Evolutionary conservation across 129 eudicot genomes (phyloP), one percentile per base, ranked within the genome.

Genomic region (Chrysanthemum makinoi): DNA sequence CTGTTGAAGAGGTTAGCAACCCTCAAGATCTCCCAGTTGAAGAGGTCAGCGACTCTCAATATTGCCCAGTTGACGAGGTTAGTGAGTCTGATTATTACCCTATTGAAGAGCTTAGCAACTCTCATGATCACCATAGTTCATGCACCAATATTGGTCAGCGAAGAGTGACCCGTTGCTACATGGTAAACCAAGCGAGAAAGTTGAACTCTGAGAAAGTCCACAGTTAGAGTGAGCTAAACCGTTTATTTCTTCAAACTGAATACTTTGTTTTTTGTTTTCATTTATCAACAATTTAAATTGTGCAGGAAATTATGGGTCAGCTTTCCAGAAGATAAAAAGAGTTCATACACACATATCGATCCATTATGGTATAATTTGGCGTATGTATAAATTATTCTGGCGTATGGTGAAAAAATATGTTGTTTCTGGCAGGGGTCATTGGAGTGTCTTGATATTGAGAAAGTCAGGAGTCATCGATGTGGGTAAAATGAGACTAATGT

Each of bases 231-330:
- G n/a, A n/a, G n/a, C n/a, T n/a, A n/a, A n/a, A n/a, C n/a, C n/a
- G n/a, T n/a, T n/a, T n/a, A n/a, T n/a, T n/a, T n/a, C n/a, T n/a
- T n/a, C n/a, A n/a, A n/a, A n/a, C n/a, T n/a, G n/a, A n/a, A n/a
- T n/a, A n/a, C n/a, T n/a, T n/a, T n/a, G n/a, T n/a, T n/a, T n/a
- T n/a, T n/a, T n/a, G n/a, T n/a, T n/a, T n/a, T n/a, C n/a, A n/a
- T n/a, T n/a, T n/a, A n/a, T n/a, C n/a, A n/a, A n/a, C n/a, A n/a
- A n/a, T n/a, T n/a, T n/a, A n/a, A n/a, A 35, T 47, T 68, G 15
- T 60, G 53, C 68, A 91, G 96, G 85, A 81, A 72, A 44, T 1
- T 91, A 66, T 88, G 92, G 97, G 73, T 44, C 19, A 70, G 73
- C 63, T 70, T 81, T 69, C 68, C 96, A 0, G 85, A 80, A 68